A percentile compares a stretch with the other conserved stretches of the same genome.
Evolutionary conservation across 192 early-diverging fungal genomes (phyloP).

Genomic region (Linnemannia zychae): DNA sequence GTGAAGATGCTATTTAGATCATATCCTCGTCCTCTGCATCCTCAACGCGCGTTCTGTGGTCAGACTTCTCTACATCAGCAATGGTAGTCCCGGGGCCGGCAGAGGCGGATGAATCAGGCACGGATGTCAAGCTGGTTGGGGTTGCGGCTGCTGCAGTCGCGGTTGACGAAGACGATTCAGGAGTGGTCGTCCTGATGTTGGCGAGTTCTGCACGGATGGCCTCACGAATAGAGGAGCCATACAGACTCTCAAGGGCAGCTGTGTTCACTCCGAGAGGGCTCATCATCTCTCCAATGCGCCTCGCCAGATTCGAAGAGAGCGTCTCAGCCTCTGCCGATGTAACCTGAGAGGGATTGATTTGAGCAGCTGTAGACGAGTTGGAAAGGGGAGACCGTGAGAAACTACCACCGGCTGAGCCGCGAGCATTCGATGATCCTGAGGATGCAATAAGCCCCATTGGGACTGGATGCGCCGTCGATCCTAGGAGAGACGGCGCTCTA

Average conservation of each 20-base stretch:
- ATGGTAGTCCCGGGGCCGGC: background rate
- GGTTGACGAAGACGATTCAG: slow-evolving; percentile 4
- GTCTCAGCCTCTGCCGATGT: slow-evolving; percentile 12
- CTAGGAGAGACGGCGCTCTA: slow-evolving; percentile 46
- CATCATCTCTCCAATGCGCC: slow-evolving; percentile 28
- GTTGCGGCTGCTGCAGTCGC: background rate
- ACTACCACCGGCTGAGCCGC: background rate
- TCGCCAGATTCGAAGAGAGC: slow-evolving; percentile 25
- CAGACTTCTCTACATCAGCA: background rate
- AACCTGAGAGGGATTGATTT: background rate
- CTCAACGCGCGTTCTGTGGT: slow-evolving; percentile 14
- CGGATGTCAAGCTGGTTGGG: background rate
- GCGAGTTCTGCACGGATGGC: slow-evolving; percentile 25
- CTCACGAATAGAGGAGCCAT: slow-evolving; percentile 14
- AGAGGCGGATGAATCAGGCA: background rate
- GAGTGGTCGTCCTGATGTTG: background rate
- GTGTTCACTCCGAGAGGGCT: slow-evolving; percentile 16
- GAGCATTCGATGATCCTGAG: slow-evolving; percentile 3
- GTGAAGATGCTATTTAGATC: background rate
- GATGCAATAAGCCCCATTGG: slow-evolving; percentile 30
- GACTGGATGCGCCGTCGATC: slow-evolving; percentile 46
- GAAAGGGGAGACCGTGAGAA: background rate
- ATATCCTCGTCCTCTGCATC: slow-evolving; percentile 15
- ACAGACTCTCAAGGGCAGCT: background rate
- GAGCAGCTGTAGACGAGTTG: background rate